Conservation (phyloP, 2,329 filamentous ascomycete genomes). For the Cladophialophora bantiana region DNA sequence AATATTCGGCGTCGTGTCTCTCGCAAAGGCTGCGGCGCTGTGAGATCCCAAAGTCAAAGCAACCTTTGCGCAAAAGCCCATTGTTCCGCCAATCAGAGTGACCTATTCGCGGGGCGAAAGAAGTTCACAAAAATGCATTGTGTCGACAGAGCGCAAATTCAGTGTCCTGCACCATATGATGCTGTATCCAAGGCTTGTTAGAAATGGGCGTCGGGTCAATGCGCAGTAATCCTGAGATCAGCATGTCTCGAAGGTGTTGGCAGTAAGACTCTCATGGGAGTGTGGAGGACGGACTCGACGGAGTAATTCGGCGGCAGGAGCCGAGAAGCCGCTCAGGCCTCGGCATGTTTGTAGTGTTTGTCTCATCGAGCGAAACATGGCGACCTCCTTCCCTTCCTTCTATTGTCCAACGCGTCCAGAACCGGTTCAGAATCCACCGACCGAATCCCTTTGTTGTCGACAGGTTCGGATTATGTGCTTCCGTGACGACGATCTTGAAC, state of each 20-base stretch:
- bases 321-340: not conserved
- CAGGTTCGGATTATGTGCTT: too few species aligned
- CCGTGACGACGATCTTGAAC: too few species aligned
- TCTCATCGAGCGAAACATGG: not conserved
- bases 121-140: not conserved
- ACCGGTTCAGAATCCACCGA: too few species aligned
- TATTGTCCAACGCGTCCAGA: too few species aligned
- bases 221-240: not conserved
- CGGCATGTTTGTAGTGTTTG: not conserved
- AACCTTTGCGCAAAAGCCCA: too few species aligned
- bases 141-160: not conserved
- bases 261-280: not conserved
- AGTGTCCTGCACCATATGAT: not conserved
- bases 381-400: too few species aligned
- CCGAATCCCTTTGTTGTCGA: too few species aligned
- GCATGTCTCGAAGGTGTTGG: too few species aligned
- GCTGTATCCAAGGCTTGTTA: not conserved
- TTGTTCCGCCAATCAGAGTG: conserved; percentile 22
- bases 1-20: too few species aligned
- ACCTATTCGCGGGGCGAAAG: conserved; percentile 1
- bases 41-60: not conserved
- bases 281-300: not conserved
- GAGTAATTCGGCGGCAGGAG: not conserved
- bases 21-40: not conserved
- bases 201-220: not conserved